Percentiles rank a stretch among this genome's conserved stretches.
Evolutionary conservation across 2,329 filamentous ascomycete genomes (phyloP).

Genomic region (Xylaria sp.): DNA sequence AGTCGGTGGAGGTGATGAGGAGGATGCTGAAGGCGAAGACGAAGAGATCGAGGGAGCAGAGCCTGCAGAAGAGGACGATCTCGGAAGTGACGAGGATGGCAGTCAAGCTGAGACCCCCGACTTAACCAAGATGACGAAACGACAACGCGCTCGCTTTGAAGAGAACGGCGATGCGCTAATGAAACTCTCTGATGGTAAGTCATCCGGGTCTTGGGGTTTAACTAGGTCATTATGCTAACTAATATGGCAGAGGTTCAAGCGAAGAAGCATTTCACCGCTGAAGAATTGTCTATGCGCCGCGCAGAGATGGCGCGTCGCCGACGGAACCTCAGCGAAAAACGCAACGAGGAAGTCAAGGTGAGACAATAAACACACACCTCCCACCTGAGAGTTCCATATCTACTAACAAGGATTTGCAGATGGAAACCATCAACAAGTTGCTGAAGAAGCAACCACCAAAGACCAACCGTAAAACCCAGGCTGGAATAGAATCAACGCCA

Average conservation of each 20-base stretch:
- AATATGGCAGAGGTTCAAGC: conserved; percentile 66
- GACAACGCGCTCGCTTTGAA: conserved; percentile 68
- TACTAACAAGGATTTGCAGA: conserved; percentile 58
- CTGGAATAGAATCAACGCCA: conserved; percentile 59
- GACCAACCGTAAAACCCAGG: conserved; percentile 64
- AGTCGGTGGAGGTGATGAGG: conserved; percentile 52
- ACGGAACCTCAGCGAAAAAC: conserved; percentile 71
- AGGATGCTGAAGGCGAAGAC: conserved; percentile 55
- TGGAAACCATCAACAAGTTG: conserved; percentile 91
- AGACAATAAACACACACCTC: conserved; percentile 23
- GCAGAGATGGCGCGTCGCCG: conserved; percentile 70
- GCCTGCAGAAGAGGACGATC: conserved; percentile 52
- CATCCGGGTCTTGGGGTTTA: neutral
- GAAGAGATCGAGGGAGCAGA: conserved; percentile 58
- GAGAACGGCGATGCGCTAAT: conserved; percentile 61
- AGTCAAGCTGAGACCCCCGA: conserved; percentile 63
- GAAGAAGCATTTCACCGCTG: conserved; percentile 70
- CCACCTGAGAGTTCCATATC: neutral
- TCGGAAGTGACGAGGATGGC: conserved; percentile 57
- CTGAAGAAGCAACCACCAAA: conserved; percentile 88
- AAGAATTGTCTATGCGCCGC: conserved; percentile 69
- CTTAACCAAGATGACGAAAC: conserved; percentile 68
- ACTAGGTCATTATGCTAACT: neutral
- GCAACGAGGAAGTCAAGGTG: conserved; percentile 72
- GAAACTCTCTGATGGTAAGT: conserved; percentile 69